These are phyloP conservation scores for Metschnikowia lachancei DNA, from an alignment of 805 yeast genomes.

Conservation along the genomic window DNA sequence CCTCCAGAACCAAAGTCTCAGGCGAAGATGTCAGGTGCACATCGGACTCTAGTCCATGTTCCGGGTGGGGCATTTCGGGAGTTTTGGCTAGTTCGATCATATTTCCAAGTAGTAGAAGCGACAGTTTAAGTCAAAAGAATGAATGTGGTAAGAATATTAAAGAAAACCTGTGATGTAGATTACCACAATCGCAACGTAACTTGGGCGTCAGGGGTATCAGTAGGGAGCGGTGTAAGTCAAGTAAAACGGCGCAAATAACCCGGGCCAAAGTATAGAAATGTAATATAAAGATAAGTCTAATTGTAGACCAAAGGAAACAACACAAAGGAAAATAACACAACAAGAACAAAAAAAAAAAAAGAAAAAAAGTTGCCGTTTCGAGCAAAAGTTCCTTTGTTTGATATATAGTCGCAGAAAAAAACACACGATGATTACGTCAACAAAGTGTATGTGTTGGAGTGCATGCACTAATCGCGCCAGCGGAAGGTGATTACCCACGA, in stretches of 20 bases:
- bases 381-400: background rate
- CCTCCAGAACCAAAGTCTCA: slow-evolving; percentile 1
- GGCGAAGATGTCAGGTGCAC: slow-evolving; percentile 2
- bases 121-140: no score
- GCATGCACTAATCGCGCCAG: no score
- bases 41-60: background rate
- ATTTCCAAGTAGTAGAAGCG: no score
- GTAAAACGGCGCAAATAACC: background rate
- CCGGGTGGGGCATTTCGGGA: no score
- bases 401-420: background rate
- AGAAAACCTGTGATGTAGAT: no score
- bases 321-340: background rate
- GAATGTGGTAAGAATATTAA: no score
- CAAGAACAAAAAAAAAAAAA: background rate
- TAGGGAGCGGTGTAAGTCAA: no score
- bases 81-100: no score
- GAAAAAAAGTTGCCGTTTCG: background rate
- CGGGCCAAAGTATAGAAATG: background rate
- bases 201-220: no score
- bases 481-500: no score
- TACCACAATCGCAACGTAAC: no score
- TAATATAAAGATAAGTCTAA: background rate
- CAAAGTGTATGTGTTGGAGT: background rate
- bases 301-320: background rate
- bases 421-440: slow-evolving; percentile 1